phyloP scores from a whole-genome alignment of 352 stramenopile genomes.

The Globisporangium apiculatum region DNA sequence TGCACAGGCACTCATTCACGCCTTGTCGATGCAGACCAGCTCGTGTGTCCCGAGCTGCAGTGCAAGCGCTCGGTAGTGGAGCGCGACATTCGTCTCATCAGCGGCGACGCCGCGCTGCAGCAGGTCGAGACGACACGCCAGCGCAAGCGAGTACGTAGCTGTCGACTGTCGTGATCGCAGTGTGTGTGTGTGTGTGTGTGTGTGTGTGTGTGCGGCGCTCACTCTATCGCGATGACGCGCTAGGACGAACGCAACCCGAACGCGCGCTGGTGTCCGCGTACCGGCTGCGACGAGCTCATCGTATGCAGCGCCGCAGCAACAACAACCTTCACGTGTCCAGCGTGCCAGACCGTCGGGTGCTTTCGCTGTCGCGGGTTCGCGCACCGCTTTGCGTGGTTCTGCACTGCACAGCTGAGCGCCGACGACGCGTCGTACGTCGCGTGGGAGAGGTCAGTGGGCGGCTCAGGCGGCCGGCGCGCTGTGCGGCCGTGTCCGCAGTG shows the following conservation, averaged over 20 bases:
- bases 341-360: slow-evolving; percentile 44
- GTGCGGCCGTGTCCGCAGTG: slow-evolving; percentile 57
- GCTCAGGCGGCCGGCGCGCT: slow-evolving; percentile 24
- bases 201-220: too few relatives aligned
- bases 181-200: not conserved
- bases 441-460: slow-evolving; percentile 47
- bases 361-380: slow-evolving; percentile 47
- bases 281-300: slow-evolving; percentile 58
- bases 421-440: slow-evolving; percentile 45
- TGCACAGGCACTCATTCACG: slow-evolving; percentile 5
- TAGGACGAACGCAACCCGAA: slow-evolving; percentile 73
- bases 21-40: slow-evolving; percentile 24
- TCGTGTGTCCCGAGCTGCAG: slow-evolving; percentile 52
- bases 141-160: slow-evolving; percentile 42
- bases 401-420: slow-evolving; percentile 10
- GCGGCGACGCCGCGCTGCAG: slow-evolving; percentile 16
- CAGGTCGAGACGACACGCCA: slow-evolving; percentile 30
- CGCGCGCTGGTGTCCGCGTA: slow-evolving; percentile 54
- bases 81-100: slow-evolving; percentile 28
- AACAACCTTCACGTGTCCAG: slow-evolving; percentile 48
- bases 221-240: too few relatives aligned
- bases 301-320: slow-evolving; percentile 28
- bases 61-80: slow-evolving; percentile 34
- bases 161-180: too few relatives aligned
- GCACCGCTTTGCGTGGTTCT: slow-evolving; percentile 54